phyloP scores from a whole-genome alignment of 192 early-diverging fungal species.

The Podila epigama region DNA sequence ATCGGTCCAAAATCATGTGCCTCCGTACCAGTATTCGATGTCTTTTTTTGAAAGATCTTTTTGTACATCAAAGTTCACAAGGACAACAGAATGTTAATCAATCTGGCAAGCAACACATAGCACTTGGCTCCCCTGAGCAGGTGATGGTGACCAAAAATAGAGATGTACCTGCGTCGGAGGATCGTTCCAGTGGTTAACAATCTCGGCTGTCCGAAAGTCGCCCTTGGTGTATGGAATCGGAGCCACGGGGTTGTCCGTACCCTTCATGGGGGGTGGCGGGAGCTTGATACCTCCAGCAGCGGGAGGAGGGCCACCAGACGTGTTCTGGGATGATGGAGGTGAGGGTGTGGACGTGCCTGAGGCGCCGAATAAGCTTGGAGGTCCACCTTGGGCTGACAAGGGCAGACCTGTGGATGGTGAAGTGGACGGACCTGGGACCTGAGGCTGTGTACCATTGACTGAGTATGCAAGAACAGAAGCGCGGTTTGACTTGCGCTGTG shows the following conservation, averaged over 20 bases:
- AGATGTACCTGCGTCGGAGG: constrained; percentile 53
- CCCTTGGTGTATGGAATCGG: constrained; percentile 38
- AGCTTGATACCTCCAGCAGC: constrained; percentile 25
- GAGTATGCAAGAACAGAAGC: constrained; percentile 35
- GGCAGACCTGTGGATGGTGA: constrained; percentile 8
- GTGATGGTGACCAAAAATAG: constrained; percentile 1
- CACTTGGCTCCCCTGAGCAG: too few species aligned
- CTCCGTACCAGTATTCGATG: constrained; percentile 4
- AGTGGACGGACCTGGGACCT: background rate
- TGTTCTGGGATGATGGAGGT: constrained; percentile 7
- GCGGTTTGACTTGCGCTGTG: constrained; percentile 33
- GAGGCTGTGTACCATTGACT: constrained; percentile 4
- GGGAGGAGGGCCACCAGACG: background rate
- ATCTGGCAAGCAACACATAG: too few species aligned
- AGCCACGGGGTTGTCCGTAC: background rate
- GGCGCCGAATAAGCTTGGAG: constrained; percentile 25
- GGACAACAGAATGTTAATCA: too few species aligned
- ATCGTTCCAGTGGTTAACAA: constrained; percentile 64
- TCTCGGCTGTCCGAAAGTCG: constrained; percentile 56
- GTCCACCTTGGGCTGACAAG: constrained; percentile 10
- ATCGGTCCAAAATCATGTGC: constrained; percentile 35
- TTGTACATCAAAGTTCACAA: too few species aligned
- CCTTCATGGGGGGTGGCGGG: constrained; percentile 37
- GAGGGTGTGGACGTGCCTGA: constrained; percentile 4
- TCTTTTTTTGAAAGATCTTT: constrained; percentile 40